Percentiles rank a stretch among this genome's conserved stretches.
phyloP scores from a whole-genome alignment of 2,329 filamentous ascomycete species.

The Xylariales sp. region DNA sequence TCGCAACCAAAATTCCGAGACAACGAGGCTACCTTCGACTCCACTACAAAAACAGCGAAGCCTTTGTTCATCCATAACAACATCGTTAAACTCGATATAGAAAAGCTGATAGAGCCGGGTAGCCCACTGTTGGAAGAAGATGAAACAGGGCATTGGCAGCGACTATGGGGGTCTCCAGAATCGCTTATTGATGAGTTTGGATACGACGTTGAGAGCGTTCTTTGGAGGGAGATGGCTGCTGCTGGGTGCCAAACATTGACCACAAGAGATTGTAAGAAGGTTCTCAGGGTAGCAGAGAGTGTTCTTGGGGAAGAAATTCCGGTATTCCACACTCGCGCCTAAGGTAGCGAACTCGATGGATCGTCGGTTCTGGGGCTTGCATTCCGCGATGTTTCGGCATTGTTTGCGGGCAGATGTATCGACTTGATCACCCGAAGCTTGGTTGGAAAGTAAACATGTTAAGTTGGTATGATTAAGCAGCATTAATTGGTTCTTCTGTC shows the following conservation, averaged over 20 bases:
- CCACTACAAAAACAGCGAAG: neutral
- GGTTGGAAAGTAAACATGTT: no score
- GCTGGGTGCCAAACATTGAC: constrained; percentile 2
- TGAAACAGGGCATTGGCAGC: neutral
- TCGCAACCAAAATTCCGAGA: neutral
- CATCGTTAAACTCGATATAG: constrained; percentile 4
- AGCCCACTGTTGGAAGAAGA: neutral
- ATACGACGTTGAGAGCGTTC: constrained; percentile 7
- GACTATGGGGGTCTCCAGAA: neutral
- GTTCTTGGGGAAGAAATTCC: neutral
- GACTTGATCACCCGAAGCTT: no score
- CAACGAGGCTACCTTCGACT: neutral
- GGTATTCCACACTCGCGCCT: no score
- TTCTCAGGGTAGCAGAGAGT: neutral
- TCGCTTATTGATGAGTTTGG: constrained; percentile 1
- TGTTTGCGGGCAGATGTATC: no score
- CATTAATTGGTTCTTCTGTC: no score
- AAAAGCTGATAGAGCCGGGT: neutral
- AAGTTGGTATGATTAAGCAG: no score
- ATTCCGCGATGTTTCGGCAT: no score
- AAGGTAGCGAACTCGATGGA: no score
- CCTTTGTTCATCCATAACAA: constrained; percentile 9
- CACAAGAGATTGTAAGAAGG: neutral
- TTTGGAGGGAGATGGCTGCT: constrained; percentile 4
- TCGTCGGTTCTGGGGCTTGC: no score